phyloP scores from a whole-genome alignment of 2,329 filamentous ascomycete genomes.

The Claviceps purpurea region DNA sequence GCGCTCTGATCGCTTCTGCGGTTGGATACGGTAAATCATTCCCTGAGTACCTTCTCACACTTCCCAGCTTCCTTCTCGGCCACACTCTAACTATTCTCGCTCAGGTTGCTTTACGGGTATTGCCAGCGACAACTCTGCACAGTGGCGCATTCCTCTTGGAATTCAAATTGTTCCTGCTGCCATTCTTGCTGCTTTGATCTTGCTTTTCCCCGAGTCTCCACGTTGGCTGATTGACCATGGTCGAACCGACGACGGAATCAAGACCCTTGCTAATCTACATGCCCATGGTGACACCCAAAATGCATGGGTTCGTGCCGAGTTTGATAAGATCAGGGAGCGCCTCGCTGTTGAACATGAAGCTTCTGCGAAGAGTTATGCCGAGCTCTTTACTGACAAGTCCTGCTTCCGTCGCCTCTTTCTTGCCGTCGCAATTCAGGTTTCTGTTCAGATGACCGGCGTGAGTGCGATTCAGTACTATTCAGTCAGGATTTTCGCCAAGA shows the following conservation, averaged over 20 bases:
- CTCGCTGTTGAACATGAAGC: neutral
- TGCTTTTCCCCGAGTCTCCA: neutral
- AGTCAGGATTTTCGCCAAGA: neutral
- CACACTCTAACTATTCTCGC: neutral
- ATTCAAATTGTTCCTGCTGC: neutral
- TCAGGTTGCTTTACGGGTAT: neutral
- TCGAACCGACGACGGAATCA: neutral
- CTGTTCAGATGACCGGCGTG: neutral
- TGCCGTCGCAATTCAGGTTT: neutral
- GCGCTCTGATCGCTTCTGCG: neutral
- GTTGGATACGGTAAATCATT: neutral
- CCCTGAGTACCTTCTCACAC: too few species aligned
- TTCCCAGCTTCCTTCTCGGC: neutral
- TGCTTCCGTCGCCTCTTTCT: neutral
- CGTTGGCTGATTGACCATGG: neutral
- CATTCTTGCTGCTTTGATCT: neutral
- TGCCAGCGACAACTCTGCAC: neutral
- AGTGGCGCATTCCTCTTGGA: neutral
- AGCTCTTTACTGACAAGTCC: conserved; percentile 1
- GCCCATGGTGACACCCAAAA: neutral
- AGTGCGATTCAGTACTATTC: neutral
- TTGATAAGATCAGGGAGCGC: neutral
- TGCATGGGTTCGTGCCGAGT: neutral
- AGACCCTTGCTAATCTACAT: neutral
- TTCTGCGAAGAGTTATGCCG: neutral